A percentile compares a stretch with the other conserved stretches of the same genome.
Evolutionary conservation across 164 flowering plant genomes (phyloP).

Genomic region (Litsea cubeba): DNA sequence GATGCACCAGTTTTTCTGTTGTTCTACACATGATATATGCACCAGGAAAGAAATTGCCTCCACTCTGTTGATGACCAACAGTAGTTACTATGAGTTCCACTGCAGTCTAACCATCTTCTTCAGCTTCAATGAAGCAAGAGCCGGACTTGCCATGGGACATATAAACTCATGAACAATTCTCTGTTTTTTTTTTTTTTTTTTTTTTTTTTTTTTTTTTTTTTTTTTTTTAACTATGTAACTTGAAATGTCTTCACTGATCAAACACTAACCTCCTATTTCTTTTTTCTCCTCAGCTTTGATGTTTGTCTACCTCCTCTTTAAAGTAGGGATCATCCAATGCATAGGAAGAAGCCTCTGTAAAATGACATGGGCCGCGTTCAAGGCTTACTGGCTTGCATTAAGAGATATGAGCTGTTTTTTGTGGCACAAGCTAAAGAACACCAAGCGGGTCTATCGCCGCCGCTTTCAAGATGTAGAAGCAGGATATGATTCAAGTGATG

Average conservation of each 20-base stretch:
- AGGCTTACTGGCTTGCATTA: constrained; percentile 44
- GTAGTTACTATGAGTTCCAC: too few species aligned
- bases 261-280: not conserved
- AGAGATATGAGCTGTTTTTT: constrained; percentile 41
- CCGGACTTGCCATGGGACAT: too few species aligned
- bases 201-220: too few species aligned
- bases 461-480: constrained; percentile 40
- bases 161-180: too few species aligned
- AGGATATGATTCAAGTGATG: constrained; percentile 34
- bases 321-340: constrained; percentile 68
- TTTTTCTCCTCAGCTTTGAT: constrained; percentile 33
- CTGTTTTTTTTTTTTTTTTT: too few species aligned
- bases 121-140: too few species aligned
- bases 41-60: too few species aligned
- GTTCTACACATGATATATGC: too few species aligned
- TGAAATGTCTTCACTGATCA: not conserved
- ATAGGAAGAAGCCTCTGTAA: constrained; percentile 55
- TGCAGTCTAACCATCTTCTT: too few species aligned
- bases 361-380: constrained; percentile 61
- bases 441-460: constrained; percentile 48
- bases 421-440: constrained; percentile 53
- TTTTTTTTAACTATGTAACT: too few species aligned
- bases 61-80: too few species aligned
- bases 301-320: constrained; percentile 50
- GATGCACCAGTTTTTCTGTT: too few species aligned